Base-by-base conservation (phyloP, 306 rosid genomes). In the Alnus glutinosa region DNA sequence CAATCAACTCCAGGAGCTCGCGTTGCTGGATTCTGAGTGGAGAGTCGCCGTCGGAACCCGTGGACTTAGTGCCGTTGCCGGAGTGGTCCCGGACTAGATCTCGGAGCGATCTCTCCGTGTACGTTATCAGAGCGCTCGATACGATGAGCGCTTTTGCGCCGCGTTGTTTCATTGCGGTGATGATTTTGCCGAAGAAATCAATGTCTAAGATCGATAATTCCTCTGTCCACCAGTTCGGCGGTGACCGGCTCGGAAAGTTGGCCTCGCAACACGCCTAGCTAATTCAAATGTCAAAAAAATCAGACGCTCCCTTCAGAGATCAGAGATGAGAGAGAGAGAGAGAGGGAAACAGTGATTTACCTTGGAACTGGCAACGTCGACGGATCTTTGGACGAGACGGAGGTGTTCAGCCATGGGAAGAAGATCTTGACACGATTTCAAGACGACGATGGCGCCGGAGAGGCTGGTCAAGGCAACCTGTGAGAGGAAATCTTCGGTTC, bases 181-280 rank as follows among this genome's bases (percentile, higher is more conserved):
- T 89, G 1, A 93, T 85, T 80, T 85, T 88, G 4, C 85, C 80
- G 57, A 95, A 88, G 55, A 79, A 87, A 8, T 81, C 86, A 0
- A 95, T 78, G 55, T 88, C 90, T 9, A 95, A 81, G 0, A 86
- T 79, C 4, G 93, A 79, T 3, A 95, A 88, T 71, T 92, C 98
- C 85, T 90, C 94, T n/a, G 94, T 89, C 98, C 98, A 95, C 99
- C 97, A 91, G 14, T 91, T 91, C 48, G 93, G 90, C 30, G 97
- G 97, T 9, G 99, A 79, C 0, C 93, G 89, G 77, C 91, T 89
- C 0, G 98, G 98, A 49, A 90, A 91, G 28, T 75, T 91, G 0
- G 94, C 90, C 78, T 95, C 99, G 36, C 83, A 84, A 77, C 90
- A 88, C 3, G 84, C 91, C 89, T 82, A 36, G 30, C 19, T 23